phyloP scores from a whole-genome alignment of 2,329 filamentous ascomycete genomes.

The Pseudopyrenochaeta lycopersici region DNA sequence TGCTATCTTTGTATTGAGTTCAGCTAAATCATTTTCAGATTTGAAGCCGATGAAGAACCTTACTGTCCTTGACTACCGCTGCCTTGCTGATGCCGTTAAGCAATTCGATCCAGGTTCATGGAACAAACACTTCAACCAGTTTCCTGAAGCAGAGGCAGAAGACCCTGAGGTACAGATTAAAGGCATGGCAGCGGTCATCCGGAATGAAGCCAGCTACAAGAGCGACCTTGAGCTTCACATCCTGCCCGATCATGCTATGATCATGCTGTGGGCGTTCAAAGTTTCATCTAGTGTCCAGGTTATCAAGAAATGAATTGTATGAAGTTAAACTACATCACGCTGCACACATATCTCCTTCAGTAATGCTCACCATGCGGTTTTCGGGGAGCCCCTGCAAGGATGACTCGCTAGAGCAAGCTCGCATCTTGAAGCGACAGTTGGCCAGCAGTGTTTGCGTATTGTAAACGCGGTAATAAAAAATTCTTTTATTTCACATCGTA shows the following conservation, averaged over 20 bases:
- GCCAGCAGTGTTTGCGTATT: neutral
- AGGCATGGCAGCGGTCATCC: constrained; percentile 25
- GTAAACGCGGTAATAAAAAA: neutral
- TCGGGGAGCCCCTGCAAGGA: too few species aligned
- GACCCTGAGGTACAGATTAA: constrained; percentile 4
- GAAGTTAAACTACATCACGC: too few species aligned
- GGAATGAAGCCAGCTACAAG: constrained; percentile 26
- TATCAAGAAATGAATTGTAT: constrained; percentile 1
- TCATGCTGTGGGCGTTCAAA: constrained; percentile 32
- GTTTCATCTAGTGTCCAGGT: constrained; percentile 9
- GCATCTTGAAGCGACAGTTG: too few species aligned
- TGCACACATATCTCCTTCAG: too few species aligned
- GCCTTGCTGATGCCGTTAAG: constrained; percentile 19
- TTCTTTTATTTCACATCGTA: neutral
- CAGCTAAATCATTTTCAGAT: neutral
- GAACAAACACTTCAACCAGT: constrained; percentile 25
- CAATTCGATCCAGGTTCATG: constrained; percentile 37
- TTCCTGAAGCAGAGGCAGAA: constrained; percentile 11
- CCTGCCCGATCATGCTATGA: constrained; percentile 21
- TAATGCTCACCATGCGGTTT: too few species aligned
- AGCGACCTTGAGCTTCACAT: constrained; percentile 20
- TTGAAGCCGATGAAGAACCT: constrained; percentile 16
- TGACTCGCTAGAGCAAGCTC: too few species aligned
- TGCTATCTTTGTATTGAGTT: neutral
- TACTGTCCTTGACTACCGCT: constrained; percentile 16